phyloP scores from a whole-genome alignment of 495 filamentous ascomycete species.

The Trichoderma erinaceum region DNA sequence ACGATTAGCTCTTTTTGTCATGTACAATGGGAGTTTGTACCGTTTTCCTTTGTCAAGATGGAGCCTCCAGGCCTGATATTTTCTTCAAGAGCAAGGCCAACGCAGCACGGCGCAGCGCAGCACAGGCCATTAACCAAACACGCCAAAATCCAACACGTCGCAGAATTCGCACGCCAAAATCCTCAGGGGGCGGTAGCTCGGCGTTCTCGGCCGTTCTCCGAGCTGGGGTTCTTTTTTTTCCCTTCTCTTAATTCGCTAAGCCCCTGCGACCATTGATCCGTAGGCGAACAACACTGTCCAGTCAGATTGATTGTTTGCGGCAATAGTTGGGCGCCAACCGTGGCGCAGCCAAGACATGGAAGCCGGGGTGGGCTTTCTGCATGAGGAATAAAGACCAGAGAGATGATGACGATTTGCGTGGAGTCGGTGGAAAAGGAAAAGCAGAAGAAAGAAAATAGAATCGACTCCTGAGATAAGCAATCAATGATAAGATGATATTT shows the following conservation, averaged over 20 bases:
- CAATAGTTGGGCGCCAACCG: slow-evolving; percentile 6
- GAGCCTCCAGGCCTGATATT: not conserved
- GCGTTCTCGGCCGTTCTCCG: slow-evolving; percentile 8
- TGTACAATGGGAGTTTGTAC: not conserved
- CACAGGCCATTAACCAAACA: not conserved
- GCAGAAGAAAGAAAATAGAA: not conserved
- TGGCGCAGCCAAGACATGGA: slow-evolving; percentile 1
- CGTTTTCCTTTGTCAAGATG: not conserved
- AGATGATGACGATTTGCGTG: not conserved
- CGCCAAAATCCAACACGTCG: not conserved
- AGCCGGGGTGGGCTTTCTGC: not conserved
- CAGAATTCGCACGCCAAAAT: not conserved
- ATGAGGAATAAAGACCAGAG: not conserved
- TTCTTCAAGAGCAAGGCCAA: not conserved
- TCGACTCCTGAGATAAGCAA: not conserved
- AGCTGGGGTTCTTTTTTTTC: not conserved
- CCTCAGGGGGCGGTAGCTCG: not conserved
- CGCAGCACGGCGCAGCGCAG: not conserved
- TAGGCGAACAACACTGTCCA: no score
- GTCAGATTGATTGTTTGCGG: not conserved
- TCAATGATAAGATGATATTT: not conserved
- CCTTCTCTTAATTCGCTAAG: not conserved
- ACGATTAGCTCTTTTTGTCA: not conserved
- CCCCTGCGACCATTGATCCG: not conserved
- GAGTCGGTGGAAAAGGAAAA: not conserved